Conservation (phyloP, 148 eudicot genomes). For the Simmondsia chinensis region DNA sequence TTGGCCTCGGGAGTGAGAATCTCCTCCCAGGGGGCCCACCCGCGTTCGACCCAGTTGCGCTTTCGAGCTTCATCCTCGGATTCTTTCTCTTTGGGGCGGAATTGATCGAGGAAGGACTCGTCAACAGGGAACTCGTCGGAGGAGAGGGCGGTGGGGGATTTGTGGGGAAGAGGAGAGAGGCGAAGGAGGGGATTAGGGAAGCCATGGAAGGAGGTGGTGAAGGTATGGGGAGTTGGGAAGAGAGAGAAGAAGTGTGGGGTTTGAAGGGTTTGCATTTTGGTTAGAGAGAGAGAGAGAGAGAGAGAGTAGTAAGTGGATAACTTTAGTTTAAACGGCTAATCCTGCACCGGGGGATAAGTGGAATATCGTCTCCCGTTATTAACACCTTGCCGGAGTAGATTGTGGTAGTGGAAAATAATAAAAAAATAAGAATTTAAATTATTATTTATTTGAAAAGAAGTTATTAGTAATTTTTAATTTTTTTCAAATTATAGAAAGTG, state of each 20-base stretch:
- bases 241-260: constrained; percentile 22
- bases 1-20: constrained; percentile 78
- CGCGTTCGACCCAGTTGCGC: constrained; percentile 81
- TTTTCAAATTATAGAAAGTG: no score
- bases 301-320: not conserved
- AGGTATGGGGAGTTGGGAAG: constrained; percentile 14
- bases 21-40: constrained; percentile 99
- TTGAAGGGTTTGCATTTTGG: constrained; percentile 53
- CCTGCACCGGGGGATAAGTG: no score
- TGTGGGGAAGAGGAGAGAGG: not conserved
- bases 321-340: no score
- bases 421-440: no score
- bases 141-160: constrained; percentile 6
- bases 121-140: constrained; percentile 81
- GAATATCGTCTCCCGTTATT: no score
- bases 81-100: constrained; percentile 52
- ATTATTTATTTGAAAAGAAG: no score
- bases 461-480: no score
- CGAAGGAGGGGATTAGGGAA: constrained; percentile 3
- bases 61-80: constrained; percentile 73
- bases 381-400: no score
- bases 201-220: not conserved
- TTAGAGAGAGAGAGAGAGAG: not conserved
- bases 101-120: constrained; percentile 67
- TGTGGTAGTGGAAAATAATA: no score